A percentile compares a stretch with the other conserved stretches of the same genome.
Conservation (phyloP, 2,329 filamentous ascomycete genomes). For the Pseudogymnoascus sp. region DNA sequence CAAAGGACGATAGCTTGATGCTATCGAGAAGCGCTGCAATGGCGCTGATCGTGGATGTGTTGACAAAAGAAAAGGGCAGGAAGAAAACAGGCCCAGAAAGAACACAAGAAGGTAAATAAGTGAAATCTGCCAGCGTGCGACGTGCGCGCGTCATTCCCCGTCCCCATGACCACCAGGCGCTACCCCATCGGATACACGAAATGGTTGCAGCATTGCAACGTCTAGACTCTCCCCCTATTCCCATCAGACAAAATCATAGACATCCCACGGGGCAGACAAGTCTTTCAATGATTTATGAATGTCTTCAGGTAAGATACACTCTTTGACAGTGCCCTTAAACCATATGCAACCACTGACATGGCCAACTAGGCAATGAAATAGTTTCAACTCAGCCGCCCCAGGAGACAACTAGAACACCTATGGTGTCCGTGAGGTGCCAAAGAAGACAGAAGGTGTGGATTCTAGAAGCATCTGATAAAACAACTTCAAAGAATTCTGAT, state of each 20-base stretch:
- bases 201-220: not conserved
- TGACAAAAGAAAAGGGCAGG: not conserved
- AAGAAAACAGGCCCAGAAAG: not conserved
- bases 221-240: not conserved
- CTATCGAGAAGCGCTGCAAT: not conserved
- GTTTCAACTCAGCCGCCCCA: not conserved
- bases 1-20: not conserved
- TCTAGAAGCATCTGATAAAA: not conserved
- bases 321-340: not conserved
- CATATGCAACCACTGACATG: not conserved
- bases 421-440: not conserved
- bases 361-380: not conserved
- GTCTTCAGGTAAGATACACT: not conserved
- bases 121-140: conserved; percentile 3
- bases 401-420: not conserved
- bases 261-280: not conserved
- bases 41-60: not conserved
- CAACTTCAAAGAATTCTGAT: not conserved
- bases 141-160: conserved; percentile 4
- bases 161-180: conserved; percentile 2
- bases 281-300: not conserved
- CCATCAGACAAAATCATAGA: not conserved
- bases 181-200: not conserved
- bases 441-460: too few species aligned
- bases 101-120: not conserved